Evolutionary conservation across 2,329 filamentous ascomycete genomes (phyloP).

Genomic region (Penicillium paneum): DNA sequence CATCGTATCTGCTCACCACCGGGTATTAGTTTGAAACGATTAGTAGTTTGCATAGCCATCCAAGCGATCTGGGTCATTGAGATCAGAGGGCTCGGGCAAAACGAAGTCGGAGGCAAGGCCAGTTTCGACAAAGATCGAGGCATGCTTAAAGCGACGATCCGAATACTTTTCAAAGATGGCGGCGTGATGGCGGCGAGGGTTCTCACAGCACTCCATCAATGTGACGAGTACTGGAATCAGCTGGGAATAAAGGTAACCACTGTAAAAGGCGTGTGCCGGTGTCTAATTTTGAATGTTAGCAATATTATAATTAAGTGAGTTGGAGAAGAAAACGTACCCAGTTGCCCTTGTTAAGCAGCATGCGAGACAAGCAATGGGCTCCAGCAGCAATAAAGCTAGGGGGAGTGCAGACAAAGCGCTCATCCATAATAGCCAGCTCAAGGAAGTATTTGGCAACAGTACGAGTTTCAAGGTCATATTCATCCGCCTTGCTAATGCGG

Average conservation of each 20-base stretch:
- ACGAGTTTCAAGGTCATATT: slow-evolving; percentile 92
- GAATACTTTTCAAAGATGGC: slow-evolving; percentile 91
- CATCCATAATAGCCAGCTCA: slow-evolving; percentile 95
- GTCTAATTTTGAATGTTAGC: slow-evolving; percentile 53
- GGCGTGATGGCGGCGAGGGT: slow-evolving; percentile 74
- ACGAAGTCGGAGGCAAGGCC: slow-evolving; percentile 64
- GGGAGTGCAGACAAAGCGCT: slow-evolving; percentile 87
- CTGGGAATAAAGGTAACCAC: slow-evolving; percentile 85
- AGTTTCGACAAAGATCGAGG: slow-evolving; percentile 73
- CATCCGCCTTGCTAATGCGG: slow-evolving; percentile 95
- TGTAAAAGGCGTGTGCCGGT: slow-evolving; percentile 82
- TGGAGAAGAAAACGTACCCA: slow-evolving; percentile 65
- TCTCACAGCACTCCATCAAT: slow-evolving; percentile 83
- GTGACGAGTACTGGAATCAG: slow-evolving; percentile 72
- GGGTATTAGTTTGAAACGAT: not conserved
- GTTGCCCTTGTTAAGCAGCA: slow-evolving; percentile 85
- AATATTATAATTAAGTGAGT: slow-evolving; percentile 1
- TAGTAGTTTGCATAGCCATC: slow-evolving; percentile 20
- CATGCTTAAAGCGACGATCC: slow-evolving; percentile 81
- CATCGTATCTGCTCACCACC: not conserved
- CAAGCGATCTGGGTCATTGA: slow-evolving; percentile 15
- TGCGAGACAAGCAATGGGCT: slow-evolving; percentile 83
- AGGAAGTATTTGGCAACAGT: slow-evolving; percentile 97
- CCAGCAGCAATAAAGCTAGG: slow-evolving; percentile 89
- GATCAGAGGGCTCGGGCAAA: slow-evolving; percentile 40